These are phyloP conservation scores for Russula ochroleuca DNA, from an alignment of 768 basidiomycete genomes.

Conservation along the genomic window DNA sequence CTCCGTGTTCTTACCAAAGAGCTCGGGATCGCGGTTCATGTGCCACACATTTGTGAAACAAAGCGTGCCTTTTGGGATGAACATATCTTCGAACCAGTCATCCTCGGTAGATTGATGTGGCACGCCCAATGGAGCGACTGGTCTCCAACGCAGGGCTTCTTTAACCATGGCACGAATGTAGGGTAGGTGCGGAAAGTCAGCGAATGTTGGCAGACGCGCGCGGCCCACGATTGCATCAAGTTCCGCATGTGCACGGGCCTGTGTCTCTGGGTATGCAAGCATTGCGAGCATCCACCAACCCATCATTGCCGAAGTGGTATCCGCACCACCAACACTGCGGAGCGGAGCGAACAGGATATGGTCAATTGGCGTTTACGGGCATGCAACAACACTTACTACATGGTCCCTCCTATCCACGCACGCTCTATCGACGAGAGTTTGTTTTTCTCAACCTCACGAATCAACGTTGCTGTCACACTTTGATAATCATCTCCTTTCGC, in stretches of 20 bases:
- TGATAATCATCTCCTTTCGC: not conserved
- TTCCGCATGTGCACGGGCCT: not conserved
- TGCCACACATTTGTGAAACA: not conserved
- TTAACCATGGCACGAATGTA: conserved; percentile 5
- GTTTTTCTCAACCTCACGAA: not conserved
- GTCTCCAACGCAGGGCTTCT: not conserved
- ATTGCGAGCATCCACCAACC: not conserved
- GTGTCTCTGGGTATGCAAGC: not conserved
- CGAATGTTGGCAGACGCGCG: not conserved
- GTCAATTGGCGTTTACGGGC: not conserved
- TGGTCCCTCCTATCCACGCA: not conserved
- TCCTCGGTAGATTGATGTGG: not conserved
- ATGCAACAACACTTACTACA: not conserved
- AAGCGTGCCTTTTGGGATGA: not conserved
- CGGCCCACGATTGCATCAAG: conserved; percentile 4
- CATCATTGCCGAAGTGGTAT: not conserved
- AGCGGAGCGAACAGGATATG: not conserved
- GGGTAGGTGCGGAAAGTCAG: not conserved
- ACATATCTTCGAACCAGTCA: conserved; percentile 1
- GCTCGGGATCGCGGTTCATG: conserved; percentile 3
- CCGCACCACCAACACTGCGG: not conserved
- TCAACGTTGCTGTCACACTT: not conserved
- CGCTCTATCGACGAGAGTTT: not conserved
- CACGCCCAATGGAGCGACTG: not conserved
- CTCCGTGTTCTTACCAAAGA: not conserved